These are phyloP conservation scores for Davidsoniella virescens DNA, from an alignment of 2,329 filamentous ascomycete species.

Conservation along the genomic window DNA sequence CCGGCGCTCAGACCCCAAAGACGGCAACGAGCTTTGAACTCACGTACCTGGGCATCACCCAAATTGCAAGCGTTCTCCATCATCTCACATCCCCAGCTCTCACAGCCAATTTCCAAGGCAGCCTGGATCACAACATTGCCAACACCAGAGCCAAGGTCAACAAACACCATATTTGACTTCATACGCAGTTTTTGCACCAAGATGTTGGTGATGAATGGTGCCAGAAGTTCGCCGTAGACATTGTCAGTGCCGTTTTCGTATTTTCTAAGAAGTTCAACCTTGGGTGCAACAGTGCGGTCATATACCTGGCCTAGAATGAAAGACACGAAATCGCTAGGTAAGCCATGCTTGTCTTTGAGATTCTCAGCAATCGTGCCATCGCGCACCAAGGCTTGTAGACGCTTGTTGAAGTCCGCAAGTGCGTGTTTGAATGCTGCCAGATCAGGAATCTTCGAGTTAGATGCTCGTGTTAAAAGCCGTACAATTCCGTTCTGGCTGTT, in stretches of 20 bases:
- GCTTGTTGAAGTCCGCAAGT: constrained; percentile 61
- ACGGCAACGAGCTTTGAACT: constrained; percentile 71
- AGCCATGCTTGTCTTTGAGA: constrained; percentile 49
- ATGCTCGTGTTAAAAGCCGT: constrained; percentile 60
- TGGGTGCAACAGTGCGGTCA: constrained; percentile 78
- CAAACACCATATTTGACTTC: constrained; percentile 71
- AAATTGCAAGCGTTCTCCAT: constrained; percentile 81
- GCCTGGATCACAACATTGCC: constrained; percentile 92
- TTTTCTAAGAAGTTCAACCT: constrained; percentile 65
- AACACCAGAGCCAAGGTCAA: constrained; percentile 89
- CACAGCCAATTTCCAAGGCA: constrained; percentile 80
- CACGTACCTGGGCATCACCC: constrained; percentile 61
- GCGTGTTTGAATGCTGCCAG: constrained; percentile 54
- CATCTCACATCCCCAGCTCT: constrained; percentile 92
- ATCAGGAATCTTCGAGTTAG: constrained; percentile 47
- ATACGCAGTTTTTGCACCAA: constrained; percentile 61
- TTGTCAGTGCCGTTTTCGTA: constrained; percentile 88
- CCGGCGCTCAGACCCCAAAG: constrained; percentile 81
- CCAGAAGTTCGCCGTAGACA: constrained; percentile 83
- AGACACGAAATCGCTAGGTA: constrained; percentile 58
- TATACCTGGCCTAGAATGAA: constrained; percentile 81
- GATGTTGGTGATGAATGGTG: constrained; percentile 69
- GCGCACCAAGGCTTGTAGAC: constrained; percentile 46
- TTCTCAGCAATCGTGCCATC: constrained; percentile 58
- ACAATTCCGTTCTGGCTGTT: constrained; percentile 59